phyloP scores from a whole-genome alignment of 305 asterid genomes.

The Lippia alba region DNA sequence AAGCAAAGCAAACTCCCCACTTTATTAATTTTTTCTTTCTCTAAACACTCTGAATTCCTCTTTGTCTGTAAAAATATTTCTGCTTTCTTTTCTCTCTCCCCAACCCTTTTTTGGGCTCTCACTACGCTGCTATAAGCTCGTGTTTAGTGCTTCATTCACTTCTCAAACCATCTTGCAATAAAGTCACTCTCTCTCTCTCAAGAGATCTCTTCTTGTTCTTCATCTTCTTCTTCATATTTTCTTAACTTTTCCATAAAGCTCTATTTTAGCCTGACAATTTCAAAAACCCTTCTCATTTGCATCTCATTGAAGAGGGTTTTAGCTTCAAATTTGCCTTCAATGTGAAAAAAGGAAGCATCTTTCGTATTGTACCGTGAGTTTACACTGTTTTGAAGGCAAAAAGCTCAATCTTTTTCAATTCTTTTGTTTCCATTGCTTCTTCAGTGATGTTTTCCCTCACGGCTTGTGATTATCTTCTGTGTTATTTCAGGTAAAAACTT shows the following conservation, averaged over 20 bases:
- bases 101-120: constrained; percentile 22
- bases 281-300: constrained; percentile 22
- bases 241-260: constrained; percentile 17
- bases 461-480: too few relatives aligned
- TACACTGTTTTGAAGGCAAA: not conserved
- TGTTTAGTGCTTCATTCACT: constrained; percentile 49
- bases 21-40: constrained; percentile 15
- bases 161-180: constrained; percentile 41
- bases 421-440: constrained; percentile 7
- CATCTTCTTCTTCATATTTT: constrained; percentile 33
- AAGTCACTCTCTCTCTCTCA: constrained; percentile 27
- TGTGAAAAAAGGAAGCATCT: constrained; percentile 7
- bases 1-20: constrained; percentile 49
- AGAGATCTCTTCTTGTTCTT: constrained; percentile 28
- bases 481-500: constrained; percentile 37
- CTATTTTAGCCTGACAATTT: constrained; percentile 19
- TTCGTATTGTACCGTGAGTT: constrained; percentile 26
- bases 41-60: constrained; percentile 33
- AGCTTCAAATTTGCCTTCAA: constrained; percentile 11
- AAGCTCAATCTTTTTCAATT: not conserved
- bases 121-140: constrained; percentile 45
- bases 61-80: constrained; percentile 30
- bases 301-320: constrained; percentile 22
- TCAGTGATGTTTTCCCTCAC: constrained; percentile 29
- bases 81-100: constrained; percentile 7